phyloP scores from a whole-genome alignment of 345 rosid species.

The Iberis pinnata region DNA sequence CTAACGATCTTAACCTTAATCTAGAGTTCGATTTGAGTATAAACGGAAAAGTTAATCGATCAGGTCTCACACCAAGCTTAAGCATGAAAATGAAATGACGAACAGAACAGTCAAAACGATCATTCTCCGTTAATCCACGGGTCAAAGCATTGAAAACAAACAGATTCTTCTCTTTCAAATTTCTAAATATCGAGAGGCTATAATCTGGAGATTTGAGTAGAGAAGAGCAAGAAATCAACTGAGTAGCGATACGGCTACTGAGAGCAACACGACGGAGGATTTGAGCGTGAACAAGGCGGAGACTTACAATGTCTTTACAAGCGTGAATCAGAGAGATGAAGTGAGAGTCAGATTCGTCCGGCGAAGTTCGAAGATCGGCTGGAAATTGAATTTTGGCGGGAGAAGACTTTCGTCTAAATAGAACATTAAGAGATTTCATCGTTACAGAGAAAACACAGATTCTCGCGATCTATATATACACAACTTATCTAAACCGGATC shows the following conservation, averaged over 20 bases:
- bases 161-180: slow-evolving; percentile 35
- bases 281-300: slow-evolving; percentile 54
- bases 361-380: slow-evolving; percentile 14
- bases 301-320: slow-evolving; percentile 32
- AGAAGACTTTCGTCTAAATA: slow-evolving; percentile 27
- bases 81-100: slow-evolving; percentile 45
- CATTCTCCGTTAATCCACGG: slow-evolving; percentile 44
- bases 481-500: neutral
- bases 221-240: slow-evolving; percentile 44
- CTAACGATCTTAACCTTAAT: slow-evolving; percentile 31
- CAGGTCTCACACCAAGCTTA: slow-evolving; percentile 38
- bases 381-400: slow-evolving; percentile 32
- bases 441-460: neutral
- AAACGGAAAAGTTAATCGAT: slow-evolving; percentile 49
- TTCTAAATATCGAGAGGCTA: slow-evolving; percentile 36
- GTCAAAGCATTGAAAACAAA: slow-evolving; percentile 51
- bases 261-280: slow-evolving; percentile 38
- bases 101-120: slow-evolving; percentile 29
- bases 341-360: slow-evolving; percentile 33
- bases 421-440: slow-evolving; percentile 28
- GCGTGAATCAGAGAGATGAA: slow-evolving; percentile 42
- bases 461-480: neutral
- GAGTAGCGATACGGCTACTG: slow-evolving; percentile 39
- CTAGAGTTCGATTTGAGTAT: slow-evolving; percentile 39
- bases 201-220: slow-evolving; percentile 38